Base-by-base conservation (phyloP, 768 basidiomycete species). In the Galerina marginata region DNA sequence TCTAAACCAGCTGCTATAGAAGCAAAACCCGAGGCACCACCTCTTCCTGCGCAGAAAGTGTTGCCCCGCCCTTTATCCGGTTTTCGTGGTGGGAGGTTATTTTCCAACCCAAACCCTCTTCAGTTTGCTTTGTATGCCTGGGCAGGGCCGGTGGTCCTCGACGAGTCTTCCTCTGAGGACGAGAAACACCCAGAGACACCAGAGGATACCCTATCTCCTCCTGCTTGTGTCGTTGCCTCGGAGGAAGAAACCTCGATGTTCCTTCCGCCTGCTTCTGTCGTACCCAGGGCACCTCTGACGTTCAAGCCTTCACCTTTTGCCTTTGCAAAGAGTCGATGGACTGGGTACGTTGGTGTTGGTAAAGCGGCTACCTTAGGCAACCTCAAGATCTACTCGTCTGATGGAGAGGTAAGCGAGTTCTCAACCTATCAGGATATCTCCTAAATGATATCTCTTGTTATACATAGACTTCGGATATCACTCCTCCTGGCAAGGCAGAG, bases 251-350 rank as follows among this genome's bases (percentile, higher is more conserved):
- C 52, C 43, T 42, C 54, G 52, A 53, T 48, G 12, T 69, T 49
- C 53, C 56, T 60, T 54, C 56, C 69, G 23, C 58, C 65, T 16
- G 48, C 72, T 5, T 63, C 71, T 3, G 55, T 65, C 9, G 61
- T 75, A 26, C 73, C 70, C 36, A 75, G 79, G 50, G 78, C 59
- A 20, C 77, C 82, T 33, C 67, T 86, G 66, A 83, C 81, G 23
- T 83, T 80, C 70, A 86, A 85, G 52, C 88, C 88, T 14, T 84
- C 86, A 39, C 87, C 87, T n/a, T 80, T 83, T 71, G 80, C 81
- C 64, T 87, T 85, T 69, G 86, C 87, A 7, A 82, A 81, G 65
- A 83, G 84, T 54, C 82, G 86, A 59, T 88, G 87, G 87, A 81
- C 26, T 51, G 9, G 11, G n/a, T n/a, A 23, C 26, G 38, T 4